Base-by-base conservation (phyloP, 2,329 filamentous ascomycete genomes). In the Dactylonectria macrodidyma region DNA sequence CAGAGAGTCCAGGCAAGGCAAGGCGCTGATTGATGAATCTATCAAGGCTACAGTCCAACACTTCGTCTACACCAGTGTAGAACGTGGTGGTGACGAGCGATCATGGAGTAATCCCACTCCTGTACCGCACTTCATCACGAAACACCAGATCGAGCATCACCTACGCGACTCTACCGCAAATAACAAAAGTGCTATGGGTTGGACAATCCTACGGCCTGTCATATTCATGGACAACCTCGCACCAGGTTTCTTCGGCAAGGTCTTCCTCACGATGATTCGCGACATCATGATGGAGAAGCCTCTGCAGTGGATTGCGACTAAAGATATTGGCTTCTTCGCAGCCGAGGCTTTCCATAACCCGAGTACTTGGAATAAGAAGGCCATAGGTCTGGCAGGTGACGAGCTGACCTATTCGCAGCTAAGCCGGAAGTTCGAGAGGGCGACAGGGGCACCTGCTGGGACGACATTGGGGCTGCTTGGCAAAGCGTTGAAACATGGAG, bases 1-100 rank as follows among this genome's bases (percentile, higher is more conserved):
- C 26, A 30, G 26, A 30, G 26, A 30, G 7, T 4, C 26, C 26
- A 30, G 26, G 26, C 26, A 30, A 30, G 26, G 26, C 26, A 30
- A 30, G 26, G 26, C 26, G 26, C 26, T 30, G 26, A 30, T 30
- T 30, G 26, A 30, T 30, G 26, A 30, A 30, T 30, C 26, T 30
- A 30, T 30, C 26, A 30, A 30, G 26, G 26, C 26, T 30, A 30
- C 3, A 30, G 26, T 30, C 26, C 26, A 30, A 7, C 26, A 76
- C 24, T 88, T 76, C 62, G 75, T 76, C 6, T 73, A 77, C 14
- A 73, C 69, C 19, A 73, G 71, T 3, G 73, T 77, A 30, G 75
- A 76, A 12, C 72, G 75, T 4, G 75, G 75, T 12, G 75, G 75
- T 19, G 70, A 76, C 24, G 57, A 73, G 16, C 59, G 58, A 47